Conservation (phyloP, 2,329 filamentous ascomycete species). For the Metarhizium album region DNA sequence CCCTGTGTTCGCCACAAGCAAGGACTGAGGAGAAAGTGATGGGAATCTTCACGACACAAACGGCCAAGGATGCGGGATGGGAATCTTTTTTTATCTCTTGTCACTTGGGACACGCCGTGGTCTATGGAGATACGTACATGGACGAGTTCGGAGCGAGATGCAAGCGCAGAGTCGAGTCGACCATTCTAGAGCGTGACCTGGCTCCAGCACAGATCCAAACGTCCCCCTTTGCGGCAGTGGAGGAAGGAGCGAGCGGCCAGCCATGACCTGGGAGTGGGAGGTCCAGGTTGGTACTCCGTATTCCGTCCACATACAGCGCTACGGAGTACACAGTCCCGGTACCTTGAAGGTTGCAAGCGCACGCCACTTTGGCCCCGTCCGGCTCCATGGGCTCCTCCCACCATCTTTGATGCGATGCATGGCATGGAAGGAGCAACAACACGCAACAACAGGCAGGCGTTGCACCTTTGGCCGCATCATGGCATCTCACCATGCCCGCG, state of each 20-base stretch:
- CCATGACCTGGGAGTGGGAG: background rate
- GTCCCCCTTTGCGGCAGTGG: background rate
- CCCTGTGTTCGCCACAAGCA: background rate
- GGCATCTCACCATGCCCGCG: background rate
- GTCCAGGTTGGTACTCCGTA: background rate
- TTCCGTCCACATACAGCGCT: no score
- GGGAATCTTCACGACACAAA: background rate
- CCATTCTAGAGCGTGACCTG: conserved; percentile 5
- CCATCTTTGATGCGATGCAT: background rate
- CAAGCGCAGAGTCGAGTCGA: background rate
- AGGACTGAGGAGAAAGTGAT: background rate
- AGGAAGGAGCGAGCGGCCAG: conserved; percentile 4
- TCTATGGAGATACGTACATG: conserved; percentile 9
- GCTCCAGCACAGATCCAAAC: conserved; percentile 1
- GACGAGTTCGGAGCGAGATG: no score
- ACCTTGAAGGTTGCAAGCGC: background rate
- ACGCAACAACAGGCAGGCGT: background rate
- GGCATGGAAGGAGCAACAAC: background rate
- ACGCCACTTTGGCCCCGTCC: conserved; percentile 2
- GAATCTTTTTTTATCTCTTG: conserved; percentile 7
- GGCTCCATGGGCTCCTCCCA: conserved; percentile 5
- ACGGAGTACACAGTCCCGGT: background rate
- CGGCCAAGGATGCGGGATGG: conserved; percentile 4
- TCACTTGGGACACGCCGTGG: conserved; percentile 11
- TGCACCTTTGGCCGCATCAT: background rate